A percentile compares a stretch with the other conserved stretches of the same genome.
phyloP scores from a whole-genome alignment of 176 grass and related monocot genomes.

The Raddia distichophylla region DNA sequence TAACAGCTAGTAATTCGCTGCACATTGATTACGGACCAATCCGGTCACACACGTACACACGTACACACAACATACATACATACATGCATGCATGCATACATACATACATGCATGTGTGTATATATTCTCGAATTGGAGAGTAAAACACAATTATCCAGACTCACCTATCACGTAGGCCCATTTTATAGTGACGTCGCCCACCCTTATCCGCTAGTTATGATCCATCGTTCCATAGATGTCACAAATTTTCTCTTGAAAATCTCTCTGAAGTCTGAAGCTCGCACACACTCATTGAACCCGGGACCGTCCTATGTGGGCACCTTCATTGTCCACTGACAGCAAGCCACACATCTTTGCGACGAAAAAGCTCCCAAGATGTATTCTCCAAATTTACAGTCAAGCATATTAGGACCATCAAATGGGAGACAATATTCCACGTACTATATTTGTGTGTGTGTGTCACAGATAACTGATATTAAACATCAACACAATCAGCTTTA shows the following conservation, averaged over 20 bases:
- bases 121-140: neutral
- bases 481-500: too few species aligned
- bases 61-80: too few species aligned
- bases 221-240: neutral
- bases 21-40: too few species aligned
- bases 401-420: neutral
- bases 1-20: too few species aligned
- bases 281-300: conserved; percentile 11
- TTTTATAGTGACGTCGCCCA: neutral
- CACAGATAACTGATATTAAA: neutral
- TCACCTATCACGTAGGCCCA: neutral
- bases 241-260: neutral
- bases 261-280: neutral
- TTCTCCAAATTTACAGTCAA: neutral
- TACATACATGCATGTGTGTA: too few species aligned
- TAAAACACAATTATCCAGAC: neutral
- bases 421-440: neutral
- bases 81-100: too few species aligned
- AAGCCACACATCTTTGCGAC: neutral
- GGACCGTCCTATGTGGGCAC: neutral
- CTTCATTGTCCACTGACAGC: conserved; percentile 5
- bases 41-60: too few species aligned
- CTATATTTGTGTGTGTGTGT: too few species aligned
- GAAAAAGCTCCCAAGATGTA: neutral
- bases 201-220: neutral